Base-by-base conservation (phyloP, 495 filamentous ascomycete genomes). In the Parathielavia hyrcaniae region DNA sequence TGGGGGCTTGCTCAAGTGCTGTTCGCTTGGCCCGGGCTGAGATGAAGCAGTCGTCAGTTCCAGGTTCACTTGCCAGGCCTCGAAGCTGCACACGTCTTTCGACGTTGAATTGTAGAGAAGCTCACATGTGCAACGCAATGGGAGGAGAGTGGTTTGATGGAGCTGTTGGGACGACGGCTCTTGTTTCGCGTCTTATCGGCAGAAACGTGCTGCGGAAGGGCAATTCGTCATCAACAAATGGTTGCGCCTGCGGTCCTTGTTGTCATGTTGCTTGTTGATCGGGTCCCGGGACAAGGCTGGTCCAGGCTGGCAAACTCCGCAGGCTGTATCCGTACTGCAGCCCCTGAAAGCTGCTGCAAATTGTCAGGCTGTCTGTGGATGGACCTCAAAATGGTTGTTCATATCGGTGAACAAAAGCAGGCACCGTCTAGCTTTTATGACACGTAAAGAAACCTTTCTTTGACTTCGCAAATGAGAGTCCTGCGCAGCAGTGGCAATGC, bases 1-100 rank as follows among this genome's bases (percentile, higher is more conserved):
- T 45, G 52, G 58, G 61, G 61, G 50, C 59, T 64, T 61, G 55
- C 46, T 46, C 54, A 60, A 59, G 55, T 59, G 48, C 53, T 53
- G 50, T 57, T 60, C 61, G 56, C 55, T 64, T 67, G 61, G 58
- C 62, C 64, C 62, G 64, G 61, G 63, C 63, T 67, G 64, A 62
- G 44, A 30, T 20, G 48, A 51, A 30, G 46, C 41, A 57, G 53
- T 30, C 51, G 56, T 49, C 55, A 58, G 23, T 43, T 41, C 55
- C 55, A 50, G 39, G 47, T 43, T 6, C 13, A 17, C 23, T 17
- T 30, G 12, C 30, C 22, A 19, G 40, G 19, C 30, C 17, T 16
- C 23, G 9, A n/a, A 8, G n/a, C 26, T 22, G 19, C 20, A 20
- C 19, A 11, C 10, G 22, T 39, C 39, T 52, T 17, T 2, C 39